Base-by-base conservation (phyloP, 2,329 filamentous ascomycete genomes). In the Stachybotrys chartarum region DNA sequence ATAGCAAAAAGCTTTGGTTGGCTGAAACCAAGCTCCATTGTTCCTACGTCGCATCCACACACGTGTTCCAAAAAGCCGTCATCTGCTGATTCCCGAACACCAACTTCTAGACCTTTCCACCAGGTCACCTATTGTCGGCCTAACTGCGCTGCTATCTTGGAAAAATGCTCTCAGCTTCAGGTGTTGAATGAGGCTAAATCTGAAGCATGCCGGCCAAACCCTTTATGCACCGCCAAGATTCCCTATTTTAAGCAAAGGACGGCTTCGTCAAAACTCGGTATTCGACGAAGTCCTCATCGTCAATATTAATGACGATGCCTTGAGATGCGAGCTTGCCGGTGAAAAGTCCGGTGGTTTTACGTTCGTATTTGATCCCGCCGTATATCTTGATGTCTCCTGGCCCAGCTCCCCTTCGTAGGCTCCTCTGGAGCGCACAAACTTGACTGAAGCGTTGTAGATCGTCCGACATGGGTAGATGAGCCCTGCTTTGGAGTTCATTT, bases 231-330 rank as follows among this genome's bases (percentile, higher is more conserved):
- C n/a, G n/a, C n/a, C n/a, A n/a, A n/a, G n/a, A n/a, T n/a, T n/a
- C n/a, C n/a, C n/a, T n/a, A n/a, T n/a, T n/a, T 51, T 66, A 84
- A 59, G 83, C 85, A 62, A 86, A 86, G 0, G 75, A 79, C 0
- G 82, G 82, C 68, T 84, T 86, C 1, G 80, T 85, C 31, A 87
- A 75, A 1, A 87, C 81, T 1, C 83, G 78, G 59, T 86, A 86
- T 65, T 86, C 84, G 39, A 87, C 82, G 58, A 83, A 87, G 59
- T 86, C 84, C 64, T 86, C 83, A 18, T 83, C 84, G 57, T 86
- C 82, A 57, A 87, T 86, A 51, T 73, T 84, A 61, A 86, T 78
- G 24, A 86, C 81, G 11, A 77, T 78, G 6, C 83, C 80, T 57
- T 82, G 77, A 50, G 80, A 83, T 31, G 84, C 82, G n/a, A 86